These are phyloP conservation scores for Phytopythium delawarense DNA, from an alignment of 352 stramenopile species.

Conservation along the genomic window DNA sequence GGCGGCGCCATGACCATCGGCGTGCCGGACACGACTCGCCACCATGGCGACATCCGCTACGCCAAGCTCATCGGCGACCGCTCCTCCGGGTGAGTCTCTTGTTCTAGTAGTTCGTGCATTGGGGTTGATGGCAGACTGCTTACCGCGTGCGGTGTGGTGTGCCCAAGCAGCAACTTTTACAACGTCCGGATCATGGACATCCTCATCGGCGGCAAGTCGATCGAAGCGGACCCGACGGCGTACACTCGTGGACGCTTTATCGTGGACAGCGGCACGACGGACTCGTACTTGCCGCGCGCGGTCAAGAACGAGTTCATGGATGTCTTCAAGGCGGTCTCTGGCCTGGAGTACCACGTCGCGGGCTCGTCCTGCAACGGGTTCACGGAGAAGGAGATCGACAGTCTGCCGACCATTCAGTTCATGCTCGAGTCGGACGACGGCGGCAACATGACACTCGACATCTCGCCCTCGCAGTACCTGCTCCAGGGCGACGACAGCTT, in stretches of 20 bases:
- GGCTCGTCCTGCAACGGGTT: slow-evolving; percentile 43
- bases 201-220: slow-evolving; percentile 51
- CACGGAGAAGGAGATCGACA: slow-evolving; percentile 41
- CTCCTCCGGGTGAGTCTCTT: slow-evolving; percentile 7
- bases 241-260: slow-evolving; percentile 61
- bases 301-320: slow-evolving; percentile 52
- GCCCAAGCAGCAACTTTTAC: slow-evolving; percentile 47
- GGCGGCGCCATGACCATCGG: slow-evolving; percentile 74
- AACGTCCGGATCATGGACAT: slow-evolving; percentile 65
- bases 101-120: slow-evolving; percentile 9
- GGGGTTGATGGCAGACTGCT: not conserved
- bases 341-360: slow-evolving; percentile 44
- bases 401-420: slow-evolving; percentile 62
- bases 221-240: slow-evolving; percentile 38
- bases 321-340: slow-evolving; percentile 46
- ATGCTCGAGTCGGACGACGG: slow-evolving; percentile 61
- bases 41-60: slow-evolving; percentile 52
- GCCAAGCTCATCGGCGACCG: slow-evolving; percentile 46
- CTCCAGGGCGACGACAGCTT: slow-evolving; percentile 44
- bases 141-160: not conserved
- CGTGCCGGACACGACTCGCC: slow-evolving; percentile 35
- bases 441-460: slow-evolving; percentile 45
- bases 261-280: slow-evolving; percentile 82
- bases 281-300: slow-evolving; percentile 67
- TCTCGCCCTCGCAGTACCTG: slow-evolving; percentile 68